Evolutionary conservation across 139 green algal species (phyloP), one percentile per base, ranked within the genome.

Genomic region (Chloropicon primus): DNA sequence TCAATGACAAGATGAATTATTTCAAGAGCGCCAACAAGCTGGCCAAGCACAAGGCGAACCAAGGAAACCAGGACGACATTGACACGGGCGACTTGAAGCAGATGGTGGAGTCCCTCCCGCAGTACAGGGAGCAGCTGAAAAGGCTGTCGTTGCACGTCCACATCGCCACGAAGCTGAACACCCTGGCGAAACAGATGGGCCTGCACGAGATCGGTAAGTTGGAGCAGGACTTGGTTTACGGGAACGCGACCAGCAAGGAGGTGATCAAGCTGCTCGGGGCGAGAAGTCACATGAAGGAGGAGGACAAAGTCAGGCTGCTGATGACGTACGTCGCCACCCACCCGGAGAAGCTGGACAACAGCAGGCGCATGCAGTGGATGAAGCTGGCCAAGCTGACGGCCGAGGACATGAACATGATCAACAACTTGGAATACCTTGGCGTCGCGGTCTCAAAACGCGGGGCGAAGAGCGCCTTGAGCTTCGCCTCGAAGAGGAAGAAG

Each of bases 201-300:
- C 85, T 98, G 73, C 88, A 84, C 0, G 87, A 92, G 0, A 71
- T 98, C 27, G 94, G 94, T 1, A 90, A 90, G 79, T 78, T 98
- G 82, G 94, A 98, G 82, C 94, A 98, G 87, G 93, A 97, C 82
- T 71, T 98, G 29, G 90, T 99, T 72, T 96, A 94, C 81, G 95
- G 95, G 0, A 92, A 98, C 5, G 94, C 91, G 62, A 93, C 81
- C 71, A 87, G 74, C 80, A 96, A 96, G 84, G 94, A 99, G 53
- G 81, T 99, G 62, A 88, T 97, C 62, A 80, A 83, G 21, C 91
- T 90, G 76, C 84, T 96, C 2, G 79, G 77, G 2, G 71, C 72
- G 72, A 26, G 24, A 29, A 53, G 80, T 10, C 71, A 81, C 77
- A 79, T 79, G 17, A 62, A 74, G 1, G 24, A 77, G 24, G 29